Evolutionary conservation across 2,329 filamentous ascomycete species (phyloP).

Genomic region (Berkeleyomyces basicola): DNA sequence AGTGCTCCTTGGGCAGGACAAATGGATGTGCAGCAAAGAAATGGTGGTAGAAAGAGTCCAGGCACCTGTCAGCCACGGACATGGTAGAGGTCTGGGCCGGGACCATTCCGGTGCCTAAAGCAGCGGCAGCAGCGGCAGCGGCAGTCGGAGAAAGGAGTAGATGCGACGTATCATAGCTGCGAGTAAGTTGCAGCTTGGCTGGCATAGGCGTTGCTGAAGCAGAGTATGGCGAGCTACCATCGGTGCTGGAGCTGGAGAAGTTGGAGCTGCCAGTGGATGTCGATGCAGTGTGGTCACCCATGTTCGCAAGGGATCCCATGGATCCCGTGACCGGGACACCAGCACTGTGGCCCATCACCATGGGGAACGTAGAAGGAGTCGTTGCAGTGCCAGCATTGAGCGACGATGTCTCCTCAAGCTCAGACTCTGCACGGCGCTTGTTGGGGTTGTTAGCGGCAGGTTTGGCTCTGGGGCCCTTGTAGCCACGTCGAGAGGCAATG

Average conservation of each 20-base stretch:
- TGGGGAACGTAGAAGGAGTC: constrained; percentile 25
- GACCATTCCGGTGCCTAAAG: constrained; percentile 9
- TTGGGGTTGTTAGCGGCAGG: constrained; percentile 27
- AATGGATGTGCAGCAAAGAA: constrained; percentile 44
- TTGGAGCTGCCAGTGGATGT: background rate
- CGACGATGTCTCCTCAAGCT: constrained; percentile 8
- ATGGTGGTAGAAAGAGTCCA: constrained; percentile 41
- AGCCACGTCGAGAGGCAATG: constrained; percentile 57
- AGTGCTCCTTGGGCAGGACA: constrained; percentile 34
- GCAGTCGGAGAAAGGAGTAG: constrained; percentile 8
- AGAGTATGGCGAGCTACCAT: constrained; percentile 13
- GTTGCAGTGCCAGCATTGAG: constrained; percentile 1
- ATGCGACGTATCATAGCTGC: constrained; percentile 18
- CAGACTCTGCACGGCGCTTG: constrained; percentile 13
- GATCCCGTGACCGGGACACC: constrained; percentile 17
- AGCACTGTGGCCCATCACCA: constrained; percentile 26
- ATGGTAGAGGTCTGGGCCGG: constrained; percentile 19
- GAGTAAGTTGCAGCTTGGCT: constrained; percentile 27
- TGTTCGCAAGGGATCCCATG: background rate
- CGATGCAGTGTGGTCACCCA: constrained; percentile 11
- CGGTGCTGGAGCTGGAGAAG: background rate
- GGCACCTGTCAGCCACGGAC: constrained; percentile 33
- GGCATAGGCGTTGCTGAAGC: constrained; percentile 15
- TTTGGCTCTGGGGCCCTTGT: constrained; percentile 46
- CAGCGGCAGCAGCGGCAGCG: constrained; percentile 13